These are phyloP conservation scores for Globisporangium lucens DNA, from an alignment of 352 stramenopile species.

Conservation along the genomic window DNA sequence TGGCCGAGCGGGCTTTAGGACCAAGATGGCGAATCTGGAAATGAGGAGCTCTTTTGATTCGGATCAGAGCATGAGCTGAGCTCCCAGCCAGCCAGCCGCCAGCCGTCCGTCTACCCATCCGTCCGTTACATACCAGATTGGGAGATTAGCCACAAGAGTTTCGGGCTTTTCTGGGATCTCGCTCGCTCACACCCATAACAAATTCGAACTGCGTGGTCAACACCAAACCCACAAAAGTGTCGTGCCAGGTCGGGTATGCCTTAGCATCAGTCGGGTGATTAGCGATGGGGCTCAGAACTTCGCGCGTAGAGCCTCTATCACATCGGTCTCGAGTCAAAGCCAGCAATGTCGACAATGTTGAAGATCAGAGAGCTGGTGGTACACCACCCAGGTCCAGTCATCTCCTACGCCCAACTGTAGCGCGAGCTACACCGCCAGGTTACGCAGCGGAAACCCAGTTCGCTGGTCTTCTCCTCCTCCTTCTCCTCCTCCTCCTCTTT, in stretches of 20 bases:
- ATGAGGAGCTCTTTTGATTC: background rate
- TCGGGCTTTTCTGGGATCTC: background rate
- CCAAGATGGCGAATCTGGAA: background rate
- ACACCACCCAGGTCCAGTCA: background rate
- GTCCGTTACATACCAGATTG: background rate
- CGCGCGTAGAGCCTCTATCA: background rate
- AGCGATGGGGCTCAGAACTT: background rate
- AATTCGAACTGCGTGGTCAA: background rate
- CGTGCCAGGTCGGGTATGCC: too few species aligned
- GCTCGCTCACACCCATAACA: background rate
- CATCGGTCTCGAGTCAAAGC: background rate
- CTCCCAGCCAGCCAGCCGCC: background rate
- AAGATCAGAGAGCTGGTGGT: background rate
- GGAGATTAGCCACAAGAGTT: background rate
- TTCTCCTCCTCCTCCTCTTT: background rate
- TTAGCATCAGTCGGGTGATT: background rate
- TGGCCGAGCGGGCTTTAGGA: background rate
- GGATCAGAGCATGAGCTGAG: background rate
- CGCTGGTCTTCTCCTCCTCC: background rate
- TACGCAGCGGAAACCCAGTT: background rate
- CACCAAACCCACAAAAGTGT: too few species aligned
- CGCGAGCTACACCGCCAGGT: background rate
- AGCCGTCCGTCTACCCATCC: background rate
- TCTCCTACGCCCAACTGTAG: slow-evolving; percentile 1
- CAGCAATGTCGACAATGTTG: background rate